phyloP scores from a whole-genome alignment of 441 rosid genomes.

The Manihot esculenta region DNA sequence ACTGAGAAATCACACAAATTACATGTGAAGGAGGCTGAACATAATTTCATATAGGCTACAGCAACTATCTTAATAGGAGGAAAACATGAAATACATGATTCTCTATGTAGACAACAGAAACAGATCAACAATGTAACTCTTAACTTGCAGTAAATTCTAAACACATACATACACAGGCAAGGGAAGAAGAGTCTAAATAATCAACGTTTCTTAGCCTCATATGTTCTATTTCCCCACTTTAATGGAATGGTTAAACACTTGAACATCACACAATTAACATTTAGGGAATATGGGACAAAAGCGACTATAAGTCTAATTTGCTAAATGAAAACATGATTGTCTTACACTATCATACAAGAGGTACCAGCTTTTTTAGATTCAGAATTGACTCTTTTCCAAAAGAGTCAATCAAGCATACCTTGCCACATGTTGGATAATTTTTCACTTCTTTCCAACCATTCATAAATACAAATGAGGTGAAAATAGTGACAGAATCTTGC shows the following conservation, averaged over 20 bases:
- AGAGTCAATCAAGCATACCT: constrained; percentile 42
- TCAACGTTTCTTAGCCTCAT: too few species aligned
- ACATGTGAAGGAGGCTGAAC: not conserved
- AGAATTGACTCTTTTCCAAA: not conserved
- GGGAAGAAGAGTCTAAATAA: not conserved
- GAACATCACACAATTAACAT: not conserved
- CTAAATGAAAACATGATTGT: not conserved
- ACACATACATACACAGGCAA: not conserved
- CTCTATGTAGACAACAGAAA: not conserved
- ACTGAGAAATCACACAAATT: not conserved
- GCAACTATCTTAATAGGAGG: not conserved
- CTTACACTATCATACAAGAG: not conserved
- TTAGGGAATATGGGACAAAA: not conserved
- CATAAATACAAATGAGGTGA: constrained; percentile 91
- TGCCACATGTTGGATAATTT: constrained; percentile 90
- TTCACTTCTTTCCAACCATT: constrained; percentile 98
- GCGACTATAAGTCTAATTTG: not conserved
- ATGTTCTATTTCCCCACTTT: not conserved
- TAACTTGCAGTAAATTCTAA: not conserved
- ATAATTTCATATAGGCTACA: not conserved
- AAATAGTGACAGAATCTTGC: constrained; percentile 81
- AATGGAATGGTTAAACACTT: not conserved
- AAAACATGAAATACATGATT: not conserved
- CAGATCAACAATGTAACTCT: not conserved
- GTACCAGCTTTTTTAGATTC: not conserved